Percentiles rank a stretch among this genome's conserved stretches.
Evolutionary conservation across 2,329 filamentous ascomycete species (phyloP).

Genomic region (Claviceps humidiphila): DNA sequence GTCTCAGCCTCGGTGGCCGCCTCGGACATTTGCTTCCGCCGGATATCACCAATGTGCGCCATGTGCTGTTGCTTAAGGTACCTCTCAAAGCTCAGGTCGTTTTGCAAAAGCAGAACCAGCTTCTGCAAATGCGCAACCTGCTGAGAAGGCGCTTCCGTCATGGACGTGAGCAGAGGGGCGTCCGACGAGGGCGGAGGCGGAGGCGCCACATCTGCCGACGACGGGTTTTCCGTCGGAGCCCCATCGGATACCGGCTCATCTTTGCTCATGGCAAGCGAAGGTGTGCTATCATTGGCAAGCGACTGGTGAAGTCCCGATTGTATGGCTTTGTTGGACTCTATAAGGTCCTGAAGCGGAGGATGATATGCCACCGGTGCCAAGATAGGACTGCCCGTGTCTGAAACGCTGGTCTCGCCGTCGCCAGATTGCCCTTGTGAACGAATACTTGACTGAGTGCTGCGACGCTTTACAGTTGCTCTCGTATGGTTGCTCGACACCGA

Average conservation of each 20-base stretch:
- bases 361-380: conserved; percentile 37
- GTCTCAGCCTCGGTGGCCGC: conserved; percentile 71
- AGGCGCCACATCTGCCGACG: conserved; percentile 2
- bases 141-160: conserved; percentile 20
- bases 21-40: conserved; percentile 60
- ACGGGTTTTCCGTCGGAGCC: conserved; percentile 10
- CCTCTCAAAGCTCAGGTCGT: conserved; percentile 71
- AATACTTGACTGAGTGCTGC: conserved; percentile 36
- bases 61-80: conserved; percentile 77
- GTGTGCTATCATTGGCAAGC: conserved; percentile 43
- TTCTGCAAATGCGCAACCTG: conserved; percentile 48
- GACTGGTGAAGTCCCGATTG: conserved; percentile 43
- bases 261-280: conserved; percentile 38
- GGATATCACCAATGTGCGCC: conserved; percentile 65
- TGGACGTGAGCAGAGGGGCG: conserved; percentile 17
- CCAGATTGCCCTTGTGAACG: conserved; percentile 36
- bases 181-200: conserved; percentile 16
- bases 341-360: conserved; percentile 45
- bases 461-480: conserved; percentile 23
- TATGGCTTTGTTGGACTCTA: conserved; percentile 45
- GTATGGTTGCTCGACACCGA: conserved; percentile 26
- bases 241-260: conserved; percentile 33
- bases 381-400: conserved; percentile 47
- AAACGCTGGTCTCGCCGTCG: conserved; percentile 20
- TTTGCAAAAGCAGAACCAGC: conserved; percentile 62